Conservation (phyloP, 192 early-diverging fungal species). For the Backusella sp. region DNA sequence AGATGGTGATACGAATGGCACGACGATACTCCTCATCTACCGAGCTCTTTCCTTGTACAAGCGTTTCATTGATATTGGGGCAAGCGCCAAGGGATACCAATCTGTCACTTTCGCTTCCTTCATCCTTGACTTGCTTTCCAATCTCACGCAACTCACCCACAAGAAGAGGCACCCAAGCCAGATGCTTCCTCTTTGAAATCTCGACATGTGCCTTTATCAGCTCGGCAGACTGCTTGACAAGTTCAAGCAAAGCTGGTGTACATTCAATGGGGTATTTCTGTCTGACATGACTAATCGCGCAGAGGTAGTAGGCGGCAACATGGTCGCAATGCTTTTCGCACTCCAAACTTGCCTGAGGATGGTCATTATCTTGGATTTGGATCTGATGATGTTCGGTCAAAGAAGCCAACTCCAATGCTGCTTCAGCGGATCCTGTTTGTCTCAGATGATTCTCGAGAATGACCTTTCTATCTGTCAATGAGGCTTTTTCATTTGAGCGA, state of each 20-base stretch:
- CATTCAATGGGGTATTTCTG: background rate
- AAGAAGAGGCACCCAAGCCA: slow-evolving; percentile 1
- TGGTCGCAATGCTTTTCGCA: slow-evolving; percentile 5
- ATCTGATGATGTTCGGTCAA: background rate
- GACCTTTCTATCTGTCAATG: background rate
- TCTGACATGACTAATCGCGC: background rate
- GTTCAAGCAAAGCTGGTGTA: background rate
- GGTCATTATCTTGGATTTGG: background rate
- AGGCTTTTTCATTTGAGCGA: background rate
- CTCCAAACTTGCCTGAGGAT: background rate
- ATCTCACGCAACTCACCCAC: slow-evolving; percentile 10
- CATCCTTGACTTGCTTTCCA: slow-evolving; percentile 24
- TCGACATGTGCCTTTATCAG: slow-evolving; percentile 6
- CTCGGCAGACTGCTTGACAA: slow-evolving; percentile 2
- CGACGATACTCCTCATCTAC: slow-evolving; percentile 5
- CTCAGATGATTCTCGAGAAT: slow-evolving; percentile 4
- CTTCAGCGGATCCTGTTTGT: background rate
- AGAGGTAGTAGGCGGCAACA: slow-evolving; percentile 8
- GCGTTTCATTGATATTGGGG: background rate
- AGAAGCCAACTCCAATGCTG: slow-evolving; percentile 9
- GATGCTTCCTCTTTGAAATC: background rate
- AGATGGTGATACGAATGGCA: slow-evolving; percentile 32
- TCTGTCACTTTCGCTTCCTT: background rate
- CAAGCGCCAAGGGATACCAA: background rate
- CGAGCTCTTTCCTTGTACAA: background rate